Evolutionary conservation across 2,329 filamentous ascomycete genomes (phyloP), one percentile per base, ranked within the genome.

Genomic region (Lecanicillium sp.): DNA sequence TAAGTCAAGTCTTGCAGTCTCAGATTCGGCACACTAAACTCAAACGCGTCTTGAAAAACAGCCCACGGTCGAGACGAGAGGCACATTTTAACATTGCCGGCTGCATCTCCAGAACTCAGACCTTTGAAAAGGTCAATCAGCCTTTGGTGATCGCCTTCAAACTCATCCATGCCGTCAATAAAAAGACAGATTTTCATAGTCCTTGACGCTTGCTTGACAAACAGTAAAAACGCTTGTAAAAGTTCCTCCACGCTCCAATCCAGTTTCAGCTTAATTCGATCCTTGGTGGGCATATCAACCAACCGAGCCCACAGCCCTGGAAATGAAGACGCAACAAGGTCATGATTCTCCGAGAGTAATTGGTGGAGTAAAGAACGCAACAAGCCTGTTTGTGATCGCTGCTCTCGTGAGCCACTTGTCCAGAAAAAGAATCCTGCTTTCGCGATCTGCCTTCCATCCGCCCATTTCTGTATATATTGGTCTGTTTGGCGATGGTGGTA

Each of bases 361-460:
- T 65, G 60, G 37, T 62, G 54, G 0, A 65, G 45, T 1, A 64
- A 48, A 6, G 54, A 62, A 3, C 59, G 54, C 18, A 65, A 32
- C 9, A 65, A 41, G 0, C 62, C 62, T 1, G 52, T 54, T 30
- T 59, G 55, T 0, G 61, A 64, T 13, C 57, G 51, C 45, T 65
- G 62, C 22, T 60, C 58, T 15, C 51, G 45, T 1, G 58, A 60
- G 4, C 60, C 63, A 14, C 57, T 60, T 3, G 57, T 64, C 66
- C 66, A 70, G 41, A 70, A 68, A 44, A 66, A 70, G 48, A 63
- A 70, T 0, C 54, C 58, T 0, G 63, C 62, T 0, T 54, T 58
- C 3, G 51, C 54, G 3, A 59, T 47, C 0, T 51, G 51, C 37
- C 29, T 41, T 0, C 30, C 42, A 0, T 22, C 46, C 0, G 58